Percentiles rank a stretch among this genome's conserved stretches.
Evolutionary conservation across 2,329 filamentous ascomycete genomes (phyloP).

Genomic region (Eurotiales sp.): DNA sequence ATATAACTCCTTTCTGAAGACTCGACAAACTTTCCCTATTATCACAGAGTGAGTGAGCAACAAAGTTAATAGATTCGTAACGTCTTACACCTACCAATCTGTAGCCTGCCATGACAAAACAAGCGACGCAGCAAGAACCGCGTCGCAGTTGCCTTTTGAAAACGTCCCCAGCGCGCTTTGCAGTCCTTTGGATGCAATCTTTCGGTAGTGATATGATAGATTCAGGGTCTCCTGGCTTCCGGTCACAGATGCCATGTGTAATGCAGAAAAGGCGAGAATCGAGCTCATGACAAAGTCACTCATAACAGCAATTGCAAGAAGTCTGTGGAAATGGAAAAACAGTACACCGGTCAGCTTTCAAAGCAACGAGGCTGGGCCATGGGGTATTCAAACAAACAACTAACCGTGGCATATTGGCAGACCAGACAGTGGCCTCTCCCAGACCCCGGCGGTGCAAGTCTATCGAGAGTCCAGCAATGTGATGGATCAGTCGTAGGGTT

Average conservation of each 20-base stretch:
- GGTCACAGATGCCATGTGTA: slow-evolving; percentile 85
- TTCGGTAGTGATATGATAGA: slow-evolving; percentile 84
- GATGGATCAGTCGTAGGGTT: slow-evolving; percentile 84
- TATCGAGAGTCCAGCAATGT: slow-evolving; percentile 80
- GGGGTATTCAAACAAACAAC: too few relatives aligned
- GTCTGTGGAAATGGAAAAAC: slow-evolving; percentile 47
- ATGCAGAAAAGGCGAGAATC: slow-evolving; percentile 88
- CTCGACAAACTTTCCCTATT: slow-evolving; percentile 59
- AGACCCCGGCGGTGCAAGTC: slow-evolving; percentile 74
- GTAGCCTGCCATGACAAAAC: slow-evolving; percentile 93
- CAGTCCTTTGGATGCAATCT: slow-evolving; percentile 78
- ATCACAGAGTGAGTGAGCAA: slow-evolving; percentile 21
- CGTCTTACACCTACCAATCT: slow-evolving; percentile 69
- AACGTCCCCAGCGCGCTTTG: slow-evolving; percentile 84
- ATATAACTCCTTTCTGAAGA: slow-evolving; percentile 85
- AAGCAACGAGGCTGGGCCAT: too few relatives aligned
- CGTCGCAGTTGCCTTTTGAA: slow-evolving; percentile 81
- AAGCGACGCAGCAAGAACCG: slow-evolving; percentile 84
- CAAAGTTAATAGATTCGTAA: not conserved
- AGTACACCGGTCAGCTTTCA: slow-evolving; percentile 13
- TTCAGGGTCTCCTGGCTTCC: slow-evolving; percentile 80
- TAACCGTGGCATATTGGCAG: slow-evolving; percentile 86
- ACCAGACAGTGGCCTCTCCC: slow-evolving; percentile 87
- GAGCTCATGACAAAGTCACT: slow-evolving; percentile 92
- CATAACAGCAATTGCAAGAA: slow-evolving; percentile 75